phyloP scores from a whole-genome alignment of 2,329 filamentous ascomycete species.

The Venturia aucupariae region DNA sequence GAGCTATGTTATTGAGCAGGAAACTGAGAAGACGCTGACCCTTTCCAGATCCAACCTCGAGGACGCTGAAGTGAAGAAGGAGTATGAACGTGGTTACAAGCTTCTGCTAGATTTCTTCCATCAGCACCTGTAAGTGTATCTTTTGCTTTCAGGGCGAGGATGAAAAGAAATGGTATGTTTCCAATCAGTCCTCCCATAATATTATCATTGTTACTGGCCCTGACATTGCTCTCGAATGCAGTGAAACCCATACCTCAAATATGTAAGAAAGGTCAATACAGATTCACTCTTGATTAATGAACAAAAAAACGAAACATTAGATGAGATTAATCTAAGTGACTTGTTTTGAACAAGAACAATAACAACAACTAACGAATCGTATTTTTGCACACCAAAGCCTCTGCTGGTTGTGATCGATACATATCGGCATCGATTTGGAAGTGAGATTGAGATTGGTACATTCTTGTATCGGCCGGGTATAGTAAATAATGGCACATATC shows the following conservation, averaged over 20 bases:
- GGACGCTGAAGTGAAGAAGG: constrained; percentile 38
- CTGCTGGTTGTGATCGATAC: too few species aligned
- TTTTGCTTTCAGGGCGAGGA: neutral
- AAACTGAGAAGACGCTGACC: neutral
- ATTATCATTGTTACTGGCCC: neutral
- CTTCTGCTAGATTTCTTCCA: constrained; percentile 43
- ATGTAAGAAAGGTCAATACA: neutral
- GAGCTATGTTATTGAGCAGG: constrained; percentile 21
- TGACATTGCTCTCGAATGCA: neutral
- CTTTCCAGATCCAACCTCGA: constrained; percentile 32
- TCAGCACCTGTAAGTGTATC: constrained; percentile 39
- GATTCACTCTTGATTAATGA: neutral
- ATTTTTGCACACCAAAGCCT: neutral
- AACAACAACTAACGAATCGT: neutral
- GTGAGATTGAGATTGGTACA: too few species aligned
- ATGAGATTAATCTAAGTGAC: neutral
- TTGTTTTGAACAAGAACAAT: neutral
- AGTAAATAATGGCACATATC: neutral
- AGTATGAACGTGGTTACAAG: constrained; percentile 43
- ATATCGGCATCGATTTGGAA: too few species aligned
- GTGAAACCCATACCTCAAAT: neutral
- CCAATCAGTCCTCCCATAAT: neutral
- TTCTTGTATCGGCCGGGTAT: too few species aligned
- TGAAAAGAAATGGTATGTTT: constrained; percentile 3
- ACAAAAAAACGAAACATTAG: neutral